phyloP scores from a whole-genome alignment of 2,329 filamentous ascomycete species.

The Blastomyces emzantsi region DNA sequence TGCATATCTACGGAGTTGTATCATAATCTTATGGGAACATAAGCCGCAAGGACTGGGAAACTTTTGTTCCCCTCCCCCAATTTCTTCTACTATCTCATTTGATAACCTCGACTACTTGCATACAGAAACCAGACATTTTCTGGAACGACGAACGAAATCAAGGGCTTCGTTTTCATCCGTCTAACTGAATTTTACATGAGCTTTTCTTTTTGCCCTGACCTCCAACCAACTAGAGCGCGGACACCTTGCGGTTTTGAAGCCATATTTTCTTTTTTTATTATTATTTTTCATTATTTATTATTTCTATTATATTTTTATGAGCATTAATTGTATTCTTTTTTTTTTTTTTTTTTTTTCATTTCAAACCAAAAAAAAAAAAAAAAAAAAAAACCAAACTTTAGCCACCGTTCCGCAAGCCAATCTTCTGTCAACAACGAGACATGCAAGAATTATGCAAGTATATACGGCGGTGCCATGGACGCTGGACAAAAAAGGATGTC shows the following conservation, averaged over 20 bases:
- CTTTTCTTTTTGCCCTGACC: too few relatives aligned
- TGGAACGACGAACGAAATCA: too few relatives aligned
- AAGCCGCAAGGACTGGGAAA: neutral
- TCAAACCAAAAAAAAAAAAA: too few relatives aligned
- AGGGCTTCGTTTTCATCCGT: too few relatives aligned
- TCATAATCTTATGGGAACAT: neutral
- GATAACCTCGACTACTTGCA: neutral
- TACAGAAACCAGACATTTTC: neutral
- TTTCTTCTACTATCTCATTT: neutral
- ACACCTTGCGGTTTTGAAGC: neutral
- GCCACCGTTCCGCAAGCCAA: neutral
- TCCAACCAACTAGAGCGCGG: too few relatives aligned
- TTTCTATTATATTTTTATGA: too few relatives aligned
- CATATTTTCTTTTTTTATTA: neutral
- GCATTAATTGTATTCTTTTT: too few relatives aligned
- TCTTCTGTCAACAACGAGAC: neutral
- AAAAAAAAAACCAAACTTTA: too few relatives aligned
- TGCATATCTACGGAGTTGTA: slow-evolving; percentile 7
- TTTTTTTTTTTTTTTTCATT: too few relatives aligned
- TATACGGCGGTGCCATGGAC: neutral
- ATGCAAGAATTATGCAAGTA: neutral
- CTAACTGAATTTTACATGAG: too few relatives aligned
- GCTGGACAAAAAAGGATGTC: neutral
- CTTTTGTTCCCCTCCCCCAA: neutral
- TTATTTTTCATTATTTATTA: too few relatives aligned